Percentiles rank a stretch among this genome's conserved stretches.
These are phyloP conservation scores for Larix kaempferi DNA, from an alignment of 75 land plant species.

Conservation along the genomic window DNA sequence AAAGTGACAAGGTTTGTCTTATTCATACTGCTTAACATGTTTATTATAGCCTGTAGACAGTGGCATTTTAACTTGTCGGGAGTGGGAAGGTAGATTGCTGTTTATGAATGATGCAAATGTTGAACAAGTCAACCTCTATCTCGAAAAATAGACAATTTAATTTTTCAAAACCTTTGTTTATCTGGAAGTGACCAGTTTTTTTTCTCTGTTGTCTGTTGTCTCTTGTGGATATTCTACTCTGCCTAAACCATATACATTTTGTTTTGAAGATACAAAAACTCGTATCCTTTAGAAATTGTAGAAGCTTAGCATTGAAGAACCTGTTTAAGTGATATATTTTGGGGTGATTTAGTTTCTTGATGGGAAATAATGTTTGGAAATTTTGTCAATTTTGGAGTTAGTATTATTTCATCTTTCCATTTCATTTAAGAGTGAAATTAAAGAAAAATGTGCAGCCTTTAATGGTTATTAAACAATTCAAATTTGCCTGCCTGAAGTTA, in stretches of 20 bases:
- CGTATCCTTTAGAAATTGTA: no score
- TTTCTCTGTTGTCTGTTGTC: neutral
- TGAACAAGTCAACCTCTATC: neutral
- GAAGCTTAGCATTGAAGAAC: no score
- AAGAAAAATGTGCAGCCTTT: no score
- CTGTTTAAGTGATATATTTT: no score
- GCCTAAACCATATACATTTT: neutral
- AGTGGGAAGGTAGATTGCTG: neutral
- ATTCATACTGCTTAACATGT: neutral
- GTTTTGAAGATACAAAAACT: neutral
- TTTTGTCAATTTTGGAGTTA: no score
- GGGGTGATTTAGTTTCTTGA: no score
- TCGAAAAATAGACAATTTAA: neutral
- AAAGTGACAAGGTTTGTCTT: constrained; percentile 89
- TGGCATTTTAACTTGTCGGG: neutral
- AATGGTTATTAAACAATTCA: no score
- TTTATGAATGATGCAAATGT: neutral
- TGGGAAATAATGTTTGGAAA: no score
- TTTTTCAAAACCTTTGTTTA: neutral
- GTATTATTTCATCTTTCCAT: no score
- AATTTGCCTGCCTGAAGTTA: no score
- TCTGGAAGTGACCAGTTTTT: neutral
- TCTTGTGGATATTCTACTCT: neutral
- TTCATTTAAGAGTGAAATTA: no score
- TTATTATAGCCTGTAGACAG: neutral